phyloP scores from a whole-genome alignment of 2,329 filamentous ascomycete genomes.

The Pseudogymnoascus sp. region DNA sequence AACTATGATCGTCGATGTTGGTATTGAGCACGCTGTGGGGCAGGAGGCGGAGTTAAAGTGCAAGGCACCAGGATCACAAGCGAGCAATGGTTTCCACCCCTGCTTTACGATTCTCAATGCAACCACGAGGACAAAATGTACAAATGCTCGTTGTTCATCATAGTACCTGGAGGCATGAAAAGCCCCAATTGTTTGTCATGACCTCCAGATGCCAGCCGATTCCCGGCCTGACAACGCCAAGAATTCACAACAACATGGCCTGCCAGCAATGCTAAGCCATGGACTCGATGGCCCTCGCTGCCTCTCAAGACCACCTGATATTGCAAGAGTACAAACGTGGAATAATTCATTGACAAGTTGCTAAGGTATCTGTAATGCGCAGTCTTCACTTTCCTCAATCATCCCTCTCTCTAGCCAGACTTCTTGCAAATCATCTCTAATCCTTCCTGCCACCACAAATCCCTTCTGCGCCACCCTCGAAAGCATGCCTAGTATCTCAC shows the following conservation, averaged over 20 bases:
- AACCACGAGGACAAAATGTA: not conserved
- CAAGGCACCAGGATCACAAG: not conserved
- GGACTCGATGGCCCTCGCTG: conserved; percentile 13
- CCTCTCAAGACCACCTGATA: conserved; percentile 13
- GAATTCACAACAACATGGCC: conserved; percentile 13
- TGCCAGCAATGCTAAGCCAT: conserved; percentile 13
- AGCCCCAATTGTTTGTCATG: conserved; percentile 12
- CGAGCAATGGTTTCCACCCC: not conserved
- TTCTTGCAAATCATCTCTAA: conserved; percentile 15
- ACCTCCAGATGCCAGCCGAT: conserved; percentile 13
- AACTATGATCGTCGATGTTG: not conserved
- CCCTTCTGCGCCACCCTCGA: conserved; percentile 16
- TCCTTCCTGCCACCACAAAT: conserved; percentile 22
- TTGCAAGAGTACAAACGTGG: too few relatives aligned
- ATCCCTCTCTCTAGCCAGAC: conserved; percentile 15
- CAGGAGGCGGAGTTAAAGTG: not conserved
- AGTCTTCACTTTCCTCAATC: not conserved
- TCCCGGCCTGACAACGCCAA: conserved; percentile 12
- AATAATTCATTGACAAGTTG: not conserved
- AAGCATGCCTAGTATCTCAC: conserved; percentile 15
- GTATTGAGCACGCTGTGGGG: not conserved
- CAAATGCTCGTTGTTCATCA: not conserved
- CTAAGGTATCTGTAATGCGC: not conserved
- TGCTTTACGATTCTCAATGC: not conserved
- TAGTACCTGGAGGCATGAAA: not conserved